These are phyloP conservation scores for Globisporangium carolinianum DNA, from an alignment of 352 stramenopile genomes.

Conservation along the genomic window DNA sequence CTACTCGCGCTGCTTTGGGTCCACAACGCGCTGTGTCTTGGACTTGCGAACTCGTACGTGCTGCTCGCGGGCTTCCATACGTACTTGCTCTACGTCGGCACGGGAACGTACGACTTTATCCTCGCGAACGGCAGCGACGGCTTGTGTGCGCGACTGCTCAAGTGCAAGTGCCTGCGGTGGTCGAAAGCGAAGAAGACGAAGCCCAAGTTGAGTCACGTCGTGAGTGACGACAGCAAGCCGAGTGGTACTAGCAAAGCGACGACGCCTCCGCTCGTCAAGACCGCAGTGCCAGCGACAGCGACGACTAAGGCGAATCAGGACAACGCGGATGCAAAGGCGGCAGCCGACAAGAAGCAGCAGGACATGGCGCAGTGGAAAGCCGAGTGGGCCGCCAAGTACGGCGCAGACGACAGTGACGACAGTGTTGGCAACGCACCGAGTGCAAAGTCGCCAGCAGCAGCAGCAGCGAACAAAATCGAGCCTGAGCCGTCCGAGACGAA, in stretches of 20 bases:
- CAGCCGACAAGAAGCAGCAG: slow-evolving; percentile 18
- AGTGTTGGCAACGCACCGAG: slow-evolving; percentile 1
- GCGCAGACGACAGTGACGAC: slow-evolving; percentile 17
- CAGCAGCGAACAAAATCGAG: too few relatives aligned
- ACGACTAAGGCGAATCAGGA: slow-evolving; percentile 4
- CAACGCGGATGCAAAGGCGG: slow-evolving; percentile 4
- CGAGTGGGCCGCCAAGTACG: slow-evolving; percentile 34
- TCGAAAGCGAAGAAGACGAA: slow-evolving; percentile 43
- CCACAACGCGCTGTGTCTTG: slow-evolving; percentile 59
- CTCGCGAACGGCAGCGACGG: slow-evolving; percentile 68
- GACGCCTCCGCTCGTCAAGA: slow-evolving; percentile 9
- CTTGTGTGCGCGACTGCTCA: slow-evolving; percentile 68
- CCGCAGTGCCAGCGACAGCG: slow-evolving; percentile 10
- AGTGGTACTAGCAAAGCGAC: slow-evolving; percentile 2
- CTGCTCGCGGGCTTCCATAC: slow-evolving; percentile 73
- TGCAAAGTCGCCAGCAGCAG: neutral
- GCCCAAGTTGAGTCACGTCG: slow-evolving; percentile 28
- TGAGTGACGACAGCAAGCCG: slow-evolving; percentile 14
- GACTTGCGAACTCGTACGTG: slow-evolving; percentile 59
- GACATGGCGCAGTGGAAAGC: slow-evolving; percentile 34
- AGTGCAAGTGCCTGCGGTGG: slow-evolving; percentile 52
- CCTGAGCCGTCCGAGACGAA: neutral
- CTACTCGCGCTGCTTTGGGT: slow-evolving; percentile 62
- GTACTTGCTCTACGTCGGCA: slow-evolving; percentile 60
- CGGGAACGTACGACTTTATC: slow-evolving; percentile 84